Evolutionary conservation across 2,329 filamentous ascomycete genomes (phyloP).

Genomic region (Ceratocystis colombiana): DNA sequence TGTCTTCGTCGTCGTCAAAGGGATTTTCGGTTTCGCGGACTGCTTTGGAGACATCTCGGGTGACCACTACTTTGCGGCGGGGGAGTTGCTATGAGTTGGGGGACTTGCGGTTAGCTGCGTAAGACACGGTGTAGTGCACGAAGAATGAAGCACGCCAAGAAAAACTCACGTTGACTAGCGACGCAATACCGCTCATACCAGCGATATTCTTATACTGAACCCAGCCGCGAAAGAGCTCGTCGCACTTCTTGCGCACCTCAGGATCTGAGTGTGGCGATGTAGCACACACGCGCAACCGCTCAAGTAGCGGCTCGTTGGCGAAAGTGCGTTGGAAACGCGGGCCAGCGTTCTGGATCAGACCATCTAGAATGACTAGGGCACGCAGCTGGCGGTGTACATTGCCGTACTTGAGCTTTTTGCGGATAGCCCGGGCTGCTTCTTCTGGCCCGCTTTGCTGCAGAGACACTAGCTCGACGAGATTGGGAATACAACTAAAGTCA

Average conservation of each 20-base stretch:
- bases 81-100: constrained; percentile 46
- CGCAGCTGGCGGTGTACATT: constrained; percentile 86
- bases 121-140: background rate
- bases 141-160: background rate
- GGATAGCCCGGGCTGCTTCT: constrained; percentile 81
- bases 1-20: constrained; percentile 56
- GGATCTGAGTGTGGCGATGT: constrained; percentile 76
- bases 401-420: constrained; percentile 98
- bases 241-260: constrained; percentile 79
- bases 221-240: constrained; percentile 79
- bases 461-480: constrained; percentile 87
- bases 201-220: constrained; percentile 71
- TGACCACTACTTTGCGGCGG: constrained; percentile 59
- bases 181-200: constrained; percentile 70
- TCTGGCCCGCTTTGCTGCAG: constrained; percentile 77
- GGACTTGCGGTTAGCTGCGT: background rate
- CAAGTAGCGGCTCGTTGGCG: constrained; percentile 81
- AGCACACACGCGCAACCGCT: constrained; percentile 78
- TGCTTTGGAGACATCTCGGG: constrained; percentile 70
- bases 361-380: constrained; percentile 79
- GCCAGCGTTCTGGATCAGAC: constrained; percentile 88
- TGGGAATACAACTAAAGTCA: constrained; percentile 81
- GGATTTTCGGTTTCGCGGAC: constrained; percentile 69
- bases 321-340: constrained; percentile 77
- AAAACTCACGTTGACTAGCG: constrained; percentile 53